These are phyloP conservation scores for Peribolospora baueri DNA, from an alignment of 768 basidiomycete genomes.

Conservation along the genomic window DNA sequence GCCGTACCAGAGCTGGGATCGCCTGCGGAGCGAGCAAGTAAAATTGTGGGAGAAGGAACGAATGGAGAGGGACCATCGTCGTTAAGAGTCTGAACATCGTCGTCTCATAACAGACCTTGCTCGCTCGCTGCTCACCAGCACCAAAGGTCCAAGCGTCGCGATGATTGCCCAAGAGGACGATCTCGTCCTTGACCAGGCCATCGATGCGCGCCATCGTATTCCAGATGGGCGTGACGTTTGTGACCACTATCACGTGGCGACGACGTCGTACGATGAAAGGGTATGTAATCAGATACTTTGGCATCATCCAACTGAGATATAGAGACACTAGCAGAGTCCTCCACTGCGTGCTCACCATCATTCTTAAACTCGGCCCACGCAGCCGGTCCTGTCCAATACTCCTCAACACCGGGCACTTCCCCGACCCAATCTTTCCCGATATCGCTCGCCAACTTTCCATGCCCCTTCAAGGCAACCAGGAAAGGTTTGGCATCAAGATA, in stretches of 20 bases:
- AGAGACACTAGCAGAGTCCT: neutral
- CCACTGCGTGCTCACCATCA: constrained; percentile 25
- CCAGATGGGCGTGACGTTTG: constrained; percentile 15
- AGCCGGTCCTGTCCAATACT: constrained; percentile 24
- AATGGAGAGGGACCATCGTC: neutral
- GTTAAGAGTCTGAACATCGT: too few species aligned
- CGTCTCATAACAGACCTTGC: too few species aligned
- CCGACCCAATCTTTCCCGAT: constrained; percentile 18
- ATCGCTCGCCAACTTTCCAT: constrained; percentile 18
- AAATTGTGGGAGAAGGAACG: neutral
- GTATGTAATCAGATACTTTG: neutral
- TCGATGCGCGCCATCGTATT: constrained; percentile 65
- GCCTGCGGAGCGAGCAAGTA: constrained; percentile 36
- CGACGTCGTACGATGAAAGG: neutral
- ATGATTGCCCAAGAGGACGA: constrained; percentile 67
- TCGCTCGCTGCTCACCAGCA: constrained; percentile 4
- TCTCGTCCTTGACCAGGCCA: constrained; percentile 58
- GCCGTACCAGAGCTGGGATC: constrained; percentile 64
- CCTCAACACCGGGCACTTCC: constrained; percentile 18
- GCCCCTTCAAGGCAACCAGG: constrained; percentile 29
- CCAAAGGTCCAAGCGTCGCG: constrained; percentile 39
- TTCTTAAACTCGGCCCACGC: constrained; percentile 35
- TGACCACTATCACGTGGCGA: too few species aligned
- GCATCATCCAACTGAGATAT: neutral
- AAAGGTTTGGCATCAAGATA: constrained; percentile 57